Percentiles rank a stretch among this genome's conserved stretches.
Conservation (phyloP, 2,329 filamentous ascomycete species). For the Tolypocladium pustulatum region DNA sequence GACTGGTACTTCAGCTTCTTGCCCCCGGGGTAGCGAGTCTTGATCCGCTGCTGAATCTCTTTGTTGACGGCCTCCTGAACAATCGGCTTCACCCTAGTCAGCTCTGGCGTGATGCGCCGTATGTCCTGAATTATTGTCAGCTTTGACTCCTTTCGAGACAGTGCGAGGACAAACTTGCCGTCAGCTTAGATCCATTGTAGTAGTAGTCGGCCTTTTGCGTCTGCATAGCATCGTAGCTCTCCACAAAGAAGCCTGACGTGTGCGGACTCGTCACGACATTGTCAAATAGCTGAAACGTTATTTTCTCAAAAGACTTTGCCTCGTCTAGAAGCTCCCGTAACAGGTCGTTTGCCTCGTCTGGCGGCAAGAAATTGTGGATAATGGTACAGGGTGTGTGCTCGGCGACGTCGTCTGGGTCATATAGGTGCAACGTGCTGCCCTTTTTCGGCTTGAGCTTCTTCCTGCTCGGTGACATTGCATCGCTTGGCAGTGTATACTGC, state of each 20-base stretch:
- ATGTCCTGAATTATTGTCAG: conserved; percentile 46
- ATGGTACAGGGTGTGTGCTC: conserved; percentile 82
- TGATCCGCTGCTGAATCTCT: conserved; percentile 64
- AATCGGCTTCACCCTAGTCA: conserved; percentile 55
- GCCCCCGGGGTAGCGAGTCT: conserved; percentile 53
- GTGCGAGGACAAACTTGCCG: conserved; percentile 26
- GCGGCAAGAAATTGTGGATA: conserved; percentile 78
- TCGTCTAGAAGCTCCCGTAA: conserved; percentile 68
- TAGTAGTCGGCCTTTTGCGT: conserved; percentile 69
- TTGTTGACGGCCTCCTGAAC: conserved; percentile 69
- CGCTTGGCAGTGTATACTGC: conserved; percentile 28
- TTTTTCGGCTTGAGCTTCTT: conserved; percentile 56
- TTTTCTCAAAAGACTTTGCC: conserved; percentile 56
- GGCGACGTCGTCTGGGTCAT: conserved; percentile 69
- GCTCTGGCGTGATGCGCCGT: conserved; percentile 62
- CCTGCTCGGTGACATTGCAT: conserved; percentile 18
- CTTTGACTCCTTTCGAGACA: not conserved
- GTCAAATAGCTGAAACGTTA: conserved; percentile 79
- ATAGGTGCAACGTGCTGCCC: conserved; percentile 76
- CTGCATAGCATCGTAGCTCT: conserved; percentile 56
- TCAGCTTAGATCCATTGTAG: conserved; percentile 72
- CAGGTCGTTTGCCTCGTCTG: conserved; percentile 60
- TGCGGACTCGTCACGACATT: conserved; percentile 78
- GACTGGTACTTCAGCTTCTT: conserved; percentile 72
- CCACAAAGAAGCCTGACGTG: conserved; percentile 74